phyloP scores from a whole-genome alignment of 257 asterid genomes.

The Handroanthus guayacan region DNA sequence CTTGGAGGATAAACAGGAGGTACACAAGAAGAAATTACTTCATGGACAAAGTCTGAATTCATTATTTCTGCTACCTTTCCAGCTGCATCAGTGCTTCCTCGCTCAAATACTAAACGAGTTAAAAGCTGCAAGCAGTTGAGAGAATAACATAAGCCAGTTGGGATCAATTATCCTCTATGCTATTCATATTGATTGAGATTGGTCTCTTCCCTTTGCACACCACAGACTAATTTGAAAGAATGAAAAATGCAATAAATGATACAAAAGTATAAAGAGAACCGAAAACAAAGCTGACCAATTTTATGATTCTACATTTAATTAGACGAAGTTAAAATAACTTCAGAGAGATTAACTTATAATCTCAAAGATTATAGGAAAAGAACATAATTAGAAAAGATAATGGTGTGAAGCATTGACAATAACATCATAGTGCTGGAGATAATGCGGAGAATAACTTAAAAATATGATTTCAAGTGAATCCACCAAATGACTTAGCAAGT shows the following conservation, averaged over 20 bases:
- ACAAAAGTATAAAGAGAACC: not conserved
- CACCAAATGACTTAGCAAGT: not conserved
- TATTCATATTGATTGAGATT: conserved; percentile 22
- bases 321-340: not conserved
- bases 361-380: not conserved
- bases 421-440: not conserved
- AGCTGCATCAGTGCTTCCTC: conserved; percentile 95
- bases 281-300: not conserved
- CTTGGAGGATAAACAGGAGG: conserved; percentile 99
- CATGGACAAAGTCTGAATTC: conserved; percentile 95
- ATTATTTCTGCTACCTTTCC: conserved; percentile 96
- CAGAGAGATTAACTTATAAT: not conserved
- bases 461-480: not conserved
- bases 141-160: conserved; percentile 34
- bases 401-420: not conserved
- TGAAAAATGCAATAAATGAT: not conserved
- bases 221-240: not conserved
- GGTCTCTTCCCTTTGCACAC: conserved; percentile 19
- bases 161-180: conserved; percentile 17
- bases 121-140: conserved; percentile 70
- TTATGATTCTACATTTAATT: not conserved
- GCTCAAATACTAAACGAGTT: conserved; percentile 93
- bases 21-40: conserved; percentile 95
- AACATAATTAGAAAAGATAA: not conserved
- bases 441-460: not conserved